These are phyloP conservation scores for Populus pruinosa DNA, from an alignment of 345 rosid species.

Conservation along the genomic window DNA sequence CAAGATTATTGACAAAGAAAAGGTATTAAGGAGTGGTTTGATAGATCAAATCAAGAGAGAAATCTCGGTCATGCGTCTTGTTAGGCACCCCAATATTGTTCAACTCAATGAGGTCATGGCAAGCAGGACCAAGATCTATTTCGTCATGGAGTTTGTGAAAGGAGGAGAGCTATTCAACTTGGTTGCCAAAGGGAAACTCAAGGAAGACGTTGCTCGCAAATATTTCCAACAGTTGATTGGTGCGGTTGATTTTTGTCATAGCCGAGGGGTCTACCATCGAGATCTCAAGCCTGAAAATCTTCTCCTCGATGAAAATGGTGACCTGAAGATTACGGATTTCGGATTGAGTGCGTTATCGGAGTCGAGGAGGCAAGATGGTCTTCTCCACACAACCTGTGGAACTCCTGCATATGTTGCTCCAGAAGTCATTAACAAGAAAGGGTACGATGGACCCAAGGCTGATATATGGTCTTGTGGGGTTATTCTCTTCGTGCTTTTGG, in stretches of 20 bases:
- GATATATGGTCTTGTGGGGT: slow-evolving; percentile 93
- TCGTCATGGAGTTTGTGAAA: slow-evolving; percentile 65
- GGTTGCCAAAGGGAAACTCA: slow-evolving; percentile 68
- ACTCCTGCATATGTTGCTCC: slow-evolving; percentile 94
- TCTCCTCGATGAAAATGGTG: slow-evolving; percentile 65
- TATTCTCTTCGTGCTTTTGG: slow-evolving; percentile 63
- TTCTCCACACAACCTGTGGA: slow-evolving; percentile 87
- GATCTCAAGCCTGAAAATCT: slow-evolving; percentile 89
- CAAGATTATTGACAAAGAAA: slow-evolving; percentile 68
- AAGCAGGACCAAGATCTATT: slow-evolving; percentile 72
- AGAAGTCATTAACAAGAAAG: slow-evolving; percentile 68
- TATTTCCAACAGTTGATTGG: slow-evolving; percentile 75
- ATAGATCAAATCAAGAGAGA: slow-evolving; percentile 83
- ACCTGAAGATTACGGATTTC: slow-evolving; percentile 71
- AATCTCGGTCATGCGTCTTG: slow-evolving; percentile 79
- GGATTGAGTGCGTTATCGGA: slow-evolving; percentile 67
- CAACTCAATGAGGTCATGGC: slow-evolving; percentile 89
- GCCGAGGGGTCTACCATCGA: slow-evolving; percentile 80
- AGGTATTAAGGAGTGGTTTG: slow-evolving; percentile 55
- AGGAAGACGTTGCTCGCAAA: slow-evolving; percentile 59
- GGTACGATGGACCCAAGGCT: slow-evolving; percentile 74
- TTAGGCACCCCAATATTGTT: slow-evolving; percentile 69
- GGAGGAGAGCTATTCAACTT: slow-evolving; percentile 82
- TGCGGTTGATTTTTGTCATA: slow-evolving; percentile 79
- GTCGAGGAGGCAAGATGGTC: slow-evolving; percentile 59